Evolutionary conservation across 495 filamentous ascomycete species (phyloP), one percentile per base, ranked within the genome.

Genomic region (Penicillium bovifimosum): DNA sequence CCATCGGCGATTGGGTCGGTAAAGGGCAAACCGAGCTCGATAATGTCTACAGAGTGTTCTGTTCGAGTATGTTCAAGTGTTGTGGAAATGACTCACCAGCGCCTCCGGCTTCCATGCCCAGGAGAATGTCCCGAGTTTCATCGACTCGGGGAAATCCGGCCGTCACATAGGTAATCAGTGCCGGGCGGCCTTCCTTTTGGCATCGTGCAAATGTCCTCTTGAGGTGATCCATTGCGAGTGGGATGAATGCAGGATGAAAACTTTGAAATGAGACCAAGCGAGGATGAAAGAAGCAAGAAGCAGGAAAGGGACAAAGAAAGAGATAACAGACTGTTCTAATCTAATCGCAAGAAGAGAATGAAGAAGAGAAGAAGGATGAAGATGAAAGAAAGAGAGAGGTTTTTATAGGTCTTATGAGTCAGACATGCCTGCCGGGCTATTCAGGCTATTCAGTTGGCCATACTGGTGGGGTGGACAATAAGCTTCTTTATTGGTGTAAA

Each of bases 1-100:
- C 90, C 90, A 69, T 96, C 91, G 47, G 88, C 88, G 67, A 93
- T 96, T 24, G 93, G 92, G 62, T 97, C 92, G 47, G 91, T 96
- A 77, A 96, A 98, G 29, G 93, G 93, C 27, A 96, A 77, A 26
- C 91, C 88, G 35, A 71, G 59, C 31, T 68, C 62, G 31, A 76
- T 74, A n/a, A 76, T 64, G 41, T 76, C 73, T 76, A 39, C 20
- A 18, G 3, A 33, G 4, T 7, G 13, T 10, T 5, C 20, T 9
- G 17, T 50, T 3, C 20, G 20, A 24, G 20, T 24, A 6, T 34
- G 11, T 8, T 9, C 5, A 11, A 9, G n/a, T 8, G 7, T 9
- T 40, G 20, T 42, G 0, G 13, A 8, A 10, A 5, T 24, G n/a
- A 66, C 72, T 38, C 70, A 91, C 88, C 88, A 44, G 88, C 82